Percentiles rank a stretch among this genome's conserved stretches.
These are phyloP conservation scores for Komagataella populi DNA, from an alignment of 805 yeast genomes.

Conservation along the genomic window DNA sequence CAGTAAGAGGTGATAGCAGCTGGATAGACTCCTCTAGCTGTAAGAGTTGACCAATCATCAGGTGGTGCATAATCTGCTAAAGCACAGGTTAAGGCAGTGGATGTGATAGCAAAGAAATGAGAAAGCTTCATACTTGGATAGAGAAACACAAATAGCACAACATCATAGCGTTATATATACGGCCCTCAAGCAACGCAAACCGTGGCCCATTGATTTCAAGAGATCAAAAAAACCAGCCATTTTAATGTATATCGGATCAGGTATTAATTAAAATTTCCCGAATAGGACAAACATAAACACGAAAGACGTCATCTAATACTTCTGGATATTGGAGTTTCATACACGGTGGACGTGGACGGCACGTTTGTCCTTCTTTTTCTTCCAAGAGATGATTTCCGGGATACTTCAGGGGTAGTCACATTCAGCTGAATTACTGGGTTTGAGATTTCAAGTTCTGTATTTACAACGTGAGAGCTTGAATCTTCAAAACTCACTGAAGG, in stretches of 20 bases:
- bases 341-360: neutral
- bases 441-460: neutral
- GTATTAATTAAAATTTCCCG: conserved; percentile 1
- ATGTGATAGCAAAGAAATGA: neutral
- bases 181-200: neutral
- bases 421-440: neutral
- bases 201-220: conserved; percentile 1
- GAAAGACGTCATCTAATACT: neutral
- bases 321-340: neutral
- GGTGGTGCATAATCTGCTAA: conserved; percentile 41
- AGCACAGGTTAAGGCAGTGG: conserved; percentile 20
- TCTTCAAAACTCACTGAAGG: neutral
- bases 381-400: neutral
- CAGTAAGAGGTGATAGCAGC: conserved; percentile 46
- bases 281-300: conserved; percentile 3
- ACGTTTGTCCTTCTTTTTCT: neutral
- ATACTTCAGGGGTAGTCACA: neutral
- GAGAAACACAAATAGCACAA: neutral
- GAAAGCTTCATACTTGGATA: neutral
- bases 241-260: neutral
- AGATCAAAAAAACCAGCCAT: neutral
- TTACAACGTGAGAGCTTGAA: neutral
- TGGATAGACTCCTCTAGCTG: conserved; percentile 38
- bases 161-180: neutral
- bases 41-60: conserved; percentile 53